phyloP scores from a whole-genome alignment of 2,329 filamentous ascomycete species.

The Simplicillium sp. region DNA sequence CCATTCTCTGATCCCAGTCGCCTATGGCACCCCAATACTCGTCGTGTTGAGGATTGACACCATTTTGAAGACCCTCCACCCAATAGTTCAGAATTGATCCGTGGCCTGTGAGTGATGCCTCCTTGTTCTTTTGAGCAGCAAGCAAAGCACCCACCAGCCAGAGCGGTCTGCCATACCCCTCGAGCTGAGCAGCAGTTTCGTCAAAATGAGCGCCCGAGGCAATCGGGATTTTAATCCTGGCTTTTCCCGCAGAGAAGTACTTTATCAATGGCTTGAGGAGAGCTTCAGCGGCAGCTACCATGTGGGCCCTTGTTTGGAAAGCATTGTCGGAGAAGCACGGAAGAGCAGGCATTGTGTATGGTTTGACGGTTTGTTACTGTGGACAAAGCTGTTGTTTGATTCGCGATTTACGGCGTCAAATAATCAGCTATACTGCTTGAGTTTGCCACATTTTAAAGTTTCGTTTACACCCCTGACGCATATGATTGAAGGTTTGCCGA shows the following conservation, averaged over 20 bases:
- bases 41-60: slow-evolving; percentile 19
- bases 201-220: slow-evolving; percentile 31
- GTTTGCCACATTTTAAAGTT: no score
- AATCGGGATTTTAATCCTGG: slow-evolving; percentile 24
- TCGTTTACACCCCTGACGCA: no score
- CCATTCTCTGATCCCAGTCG: slow-evolving; percentile 41
- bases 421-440: no score
- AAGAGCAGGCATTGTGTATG: slow-evolving; percentile 22
- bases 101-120: neutral
- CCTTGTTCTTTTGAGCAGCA: slow-evolving; percentile 15
- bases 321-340: slow-evolving; percentile 31
- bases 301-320: slow-evolving; percentile 22
- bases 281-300: slow-evolving; percentile 22
- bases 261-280: slow-evolving; percentile 21
- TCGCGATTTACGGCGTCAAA: no score
- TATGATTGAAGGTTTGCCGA: no score
- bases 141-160: slow-evolving; percentile 28
- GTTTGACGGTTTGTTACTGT: no score
- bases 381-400: no score
- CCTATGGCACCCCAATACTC: slow-evolving; percentile 39
- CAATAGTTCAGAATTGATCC: slow-evolving; percentile 15
- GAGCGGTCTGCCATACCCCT: slow-evolving; percentile 31
- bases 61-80: slow-evolving; percentile 19
- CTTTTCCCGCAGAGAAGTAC: slow-evolving; percentile 23
- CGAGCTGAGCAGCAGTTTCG: slow-evolving; percentile 32